Base-by-base conservation (phyloP, 345 rosid genomes). In the Leavenworthia alabamica region DNA sequence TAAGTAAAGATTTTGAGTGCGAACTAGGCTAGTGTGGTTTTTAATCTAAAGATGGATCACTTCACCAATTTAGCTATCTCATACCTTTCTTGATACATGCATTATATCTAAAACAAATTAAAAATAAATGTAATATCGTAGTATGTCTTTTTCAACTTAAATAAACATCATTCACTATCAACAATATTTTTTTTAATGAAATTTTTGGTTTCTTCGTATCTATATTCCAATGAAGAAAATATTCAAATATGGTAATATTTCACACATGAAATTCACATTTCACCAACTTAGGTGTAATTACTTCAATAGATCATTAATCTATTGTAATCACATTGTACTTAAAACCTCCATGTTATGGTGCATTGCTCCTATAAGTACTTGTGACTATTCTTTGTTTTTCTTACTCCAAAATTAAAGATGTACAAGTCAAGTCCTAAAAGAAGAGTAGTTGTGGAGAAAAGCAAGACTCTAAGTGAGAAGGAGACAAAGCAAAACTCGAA, bases 181-280 rank as follows among this genome's bases (percentile, higher is more conserved):
- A 35, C 13, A 11, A 12, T 35, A 3, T 35, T 11, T 12, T 3
- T 11, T 11, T 11, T 11, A 35, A 11, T 44, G 15, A 29, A 15
- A 22, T 8, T 15, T 16, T 37, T 27, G 6, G 15, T 28, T 46
- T 40, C 24, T 20, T 56, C 15, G 4, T 7, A 6, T 32, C 8
- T 60, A 39, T 40, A 55, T 24, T 19, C 22, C 40, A 54, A 41
- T 47, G 23, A 27, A 31, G 52, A 48, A 9, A 3, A 9, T 31
- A 56, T 20, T 43, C 32, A 52, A 52, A 69, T 61, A 62, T 59
- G 66, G 62, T 55, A 50, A 68, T 33, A 64, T 54, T 53, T 72
- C 68, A 54, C 66, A 55, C 53, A 71, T 78, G 89, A 83, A 76
- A 77, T 72, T 56, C 80, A 82, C 90, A 72, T 46, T 71, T 76